Conservation (phyloP, 2,329 filamentous ascomycete species). For the Fusarium tjaetaba region DNA sequence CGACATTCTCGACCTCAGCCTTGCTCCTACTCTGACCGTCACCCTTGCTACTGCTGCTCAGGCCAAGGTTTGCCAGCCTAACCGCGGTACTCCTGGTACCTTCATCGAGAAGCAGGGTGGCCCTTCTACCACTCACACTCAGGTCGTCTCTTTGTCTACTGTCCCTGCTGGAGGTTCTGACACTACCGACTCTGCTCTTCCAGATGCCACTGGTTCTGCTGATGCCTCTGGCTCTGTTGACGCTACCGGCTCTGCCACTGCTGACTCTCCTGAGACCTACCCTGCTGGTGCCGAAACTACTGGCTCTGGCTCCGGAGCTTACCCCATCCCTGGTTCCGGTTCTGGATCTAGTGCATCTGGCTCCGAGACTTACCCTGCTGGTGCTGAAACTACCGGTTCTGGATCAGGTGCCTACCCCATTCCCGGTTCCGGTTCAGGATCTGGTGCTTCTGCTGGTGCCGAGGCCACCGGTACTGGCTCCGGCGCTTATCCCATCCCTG, state of each 20-base stretch:
- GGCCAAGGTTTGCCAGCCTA: slow-evolving; percentile 26
- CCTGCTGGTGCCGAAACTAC: neutral
- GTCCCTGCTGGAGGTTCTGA: neutral
- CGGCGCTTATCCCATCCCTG: neutral
- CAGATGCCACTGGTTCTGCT: neutral
- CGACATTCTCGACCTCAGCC: slow-evolving; percentile 49
- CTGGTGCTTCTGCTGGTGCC: neutral
- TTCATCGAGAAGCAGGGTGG: slow-evolving; percentile 6
- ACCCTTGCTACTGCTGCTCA: slow-evolving; percentile 44
- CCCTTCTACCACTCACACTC: neutral
- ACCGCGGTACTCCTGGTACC: slow-evolving; percentile 27
- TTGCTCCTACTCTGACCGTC: slow-evolving; percentile 54
- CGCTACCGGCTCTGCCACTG: neutral
- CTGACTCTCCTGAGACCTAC: neutral
- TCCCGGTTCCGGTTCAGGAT: neutral
- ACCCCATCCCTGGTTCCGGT: neutral
- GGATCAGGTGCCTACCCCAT: neutral
- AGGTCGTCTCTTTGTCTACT: slow-evolving; percentile 3
- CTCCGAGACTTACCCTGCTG: neutral
- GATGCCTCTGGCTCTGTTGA: neutral
- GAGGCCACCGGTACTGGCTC: neutral
- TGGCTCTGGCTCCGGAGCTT: neutral
- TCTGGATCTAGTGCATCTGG: neutral
- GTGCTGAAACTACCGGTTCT: neutral
- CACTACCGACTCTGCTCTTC: neutral